Evolutionary conservation across 2,329 filamentous ascomycete genomes (phyloP), one percentile per base, ranked within the genome.

Genomic region (Fusarium nodosum): DNA sequence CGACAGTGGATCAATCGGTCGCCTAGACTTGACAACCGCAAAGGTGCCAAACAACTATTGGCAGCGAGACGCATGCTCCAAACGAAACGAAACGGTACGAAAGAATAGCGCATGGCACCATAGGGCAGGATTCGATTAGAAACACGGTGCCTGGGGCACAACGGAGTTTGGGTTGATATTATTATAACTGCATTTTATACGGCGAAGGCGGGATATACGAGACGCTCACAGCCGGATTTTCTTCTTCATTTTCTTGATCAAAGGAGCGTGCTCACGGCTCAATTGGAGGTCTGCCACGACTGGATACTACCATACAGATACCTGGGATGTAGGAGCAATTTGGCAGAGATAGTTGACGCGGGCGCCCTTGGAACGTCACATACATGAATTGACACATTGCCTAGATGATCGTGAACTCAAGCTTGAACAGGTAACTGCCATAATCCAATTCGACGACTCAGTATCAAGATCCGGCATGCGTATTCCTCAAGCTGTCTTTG

Each of bases 121-220:
- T 33, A 18, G 24, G 44, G 28, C 33, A 53, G 41, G 38, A 31
- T 31, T 52, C 30, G 62, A 56, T 20, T 50, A 60, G 42, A 66
- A 36, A 64, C 36, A 48, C 45, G 50, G 41, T 45, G 68, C 46
- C 56, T n/a, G 51, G 36, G 50, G 44, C 61, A 59, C 31, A 53
- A 65, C 16, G 66, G 69, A 72, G 69, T 72, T 66, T 54, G 53
- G 56, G 31, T 20, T 65, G 38, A 31, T 33, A 60, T 71, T 33
- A 60, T 71, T 60, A 42, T n/a, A 51, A 47, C 44, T 63, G 61
- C 59, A 70, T 62, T 66, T 63, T 57, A 42, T 20, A 69, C 45
- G 56, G 72, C 68, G 68, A 73, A 63, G 46, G 64, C 60, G 66
- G 57, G 59, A 73, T 71, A 72, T 42, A 75, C 68, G 71, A 72